These are phyloP conservation scores for Panellus pusillus DNA, from an alignment of 768 basidiomycete species.

Conservation along the genomic window DNA sequence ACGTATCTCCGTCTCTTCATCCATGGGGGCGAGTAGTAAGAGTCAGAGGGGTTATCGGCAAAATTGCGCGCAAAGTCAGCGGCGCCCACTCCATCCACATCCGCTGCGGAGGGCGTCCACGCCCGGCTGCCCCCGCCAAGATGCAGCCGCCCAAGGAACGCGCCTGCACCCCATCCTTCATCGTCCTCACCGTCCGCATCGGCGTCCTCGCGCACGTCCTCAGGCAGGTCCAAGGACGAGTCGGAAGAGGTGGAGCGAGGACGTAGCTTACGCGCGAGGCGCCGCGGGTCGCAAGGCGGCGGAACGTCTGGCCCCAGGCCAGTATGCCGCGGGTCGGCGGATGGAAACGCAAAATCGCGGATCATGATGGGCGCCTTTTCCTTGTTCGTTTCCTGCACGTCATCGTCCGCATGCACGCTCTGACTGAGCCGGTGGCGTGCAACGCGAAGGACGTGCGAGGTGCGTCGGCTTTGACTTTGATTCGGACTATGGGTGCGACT, in stretches of 20 bases:
- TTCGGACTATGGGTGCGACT: not conserved
- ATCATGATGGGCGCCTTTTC: conserved; percentile 32
- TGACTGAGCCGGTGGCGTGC: conserved; percentile 15
- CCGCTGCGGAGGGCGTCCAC: not conserved
- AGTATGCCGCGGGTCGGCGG: conserved; percentile 33
- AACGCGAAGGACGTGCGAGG: conserved; percentile 4
- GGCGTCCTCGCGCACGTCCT: conserved; percentile 21
- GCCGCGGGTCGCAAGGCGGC: conserved; percentile 35
- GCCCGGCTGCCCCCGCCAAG: conserved; percentile 15
- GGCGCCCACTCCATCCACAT: conserved; percentile 5
- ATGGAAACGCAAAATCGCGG: conserved; percentile 42
- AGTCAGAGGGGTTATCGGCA: not conserved
- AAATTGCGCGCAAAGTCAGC: conserved; percentile 21
- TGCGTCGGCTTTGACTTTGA: not conserved
- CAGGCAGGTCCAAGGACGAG: conserved; percentile 4
- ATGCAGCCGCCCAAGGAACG: conserved; percentile 4
- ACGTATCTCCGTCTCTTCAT: conserved; percentile 35
- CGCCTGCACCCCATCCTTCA: conserved; percentile 11
- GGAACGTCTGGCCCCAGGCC: conserved; percentile 43
- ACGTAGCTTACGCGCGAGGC: conserved; percentile 33
- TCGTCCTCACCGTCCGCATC: conserved; percentile 11
- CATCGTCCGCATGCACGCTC: conserved; percentile 15
- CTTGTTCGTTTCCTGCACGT: not conserved
- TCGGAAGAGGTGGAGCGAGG: not conserved
- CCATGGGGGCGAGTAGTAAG: conserved; percentile 15